Conservation (phyloP, 2,329 filamentous ascomycete genomes). For the Byssoonygena ceratinophila region DNA sequence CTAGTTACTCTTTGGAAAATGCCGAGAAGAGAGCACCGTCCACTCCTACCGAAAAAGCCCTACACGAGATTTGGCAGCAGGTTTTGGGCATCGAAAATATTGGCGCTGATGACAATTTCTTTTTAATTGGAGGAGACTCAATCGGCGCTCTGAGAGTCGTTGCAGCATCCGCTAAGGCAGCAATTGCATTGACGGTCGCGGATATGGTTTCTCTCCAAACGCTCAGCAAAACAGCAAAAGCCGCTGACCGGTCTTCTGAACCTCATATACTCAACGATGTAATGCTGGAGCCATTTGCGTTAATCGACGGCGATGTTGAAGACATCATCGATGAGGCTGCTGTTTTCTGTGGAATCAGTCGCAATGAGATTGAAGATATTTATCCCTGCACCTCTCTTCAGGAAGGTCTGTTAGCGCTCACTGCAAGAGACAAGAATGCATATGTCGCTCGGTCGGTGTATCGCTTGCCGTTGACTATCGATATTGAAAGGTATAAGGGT, state of each 20-base stretch:
- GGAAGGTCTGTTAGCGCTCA: slow-evolving; percentile 33
- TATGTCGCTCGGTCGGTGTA: slow-evolving; percentile 33
- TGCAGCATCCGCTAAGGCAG: slow-evolving; percentile 15
- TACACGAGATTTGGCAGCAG: slow-evolving; percentile 2
- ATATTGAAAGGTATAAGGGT: slow-evolving; percentile 26
- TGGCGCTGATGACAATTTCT: slow-evolving; percentile 14
- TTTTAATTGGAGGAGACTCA: slow-evolving; percentile 13
- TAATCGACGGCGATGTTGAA: slow-evolving; percentile 6
- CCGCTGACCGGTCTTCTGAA: neutral
- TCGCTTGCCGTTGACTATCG: slow-evolving; percentile 19
- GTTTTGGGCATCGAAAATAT: slow-evolving; percentile 33
- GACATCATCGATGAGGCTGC: slow-evolving; percentile 5
- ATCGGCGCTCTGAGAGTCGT: slow-evolving; percentile 23
- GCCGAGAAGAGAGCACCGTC: slow-evolving; percentile 7
- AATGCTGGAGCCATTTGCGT: slow-evolving; percentile 12
- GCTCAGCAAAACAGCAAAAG: slow-evolving; percentile 26
- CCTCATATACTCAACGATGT: no score
- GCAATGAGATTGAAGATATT: slow-evolving; percentile 21
- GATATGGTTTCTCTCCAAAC: slow-evolving; percentile 26
- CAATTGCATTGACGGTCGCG: slow-evolving; percentile 19
- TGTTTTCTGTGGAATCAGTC: slow-evolving; percentile 15
- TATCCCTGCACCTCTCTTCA: slow-evolving; percentile 30
- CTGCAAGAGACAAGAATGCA: slow-evolving; percentile 28
- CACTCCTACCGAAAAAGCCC: slow-evolving; percentile 12
- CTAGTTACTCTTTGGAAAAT: slow-evolving; percentile 10